A percentile compares a stretch with the other conserved stretches of the same genome.
phyloP scores from a whole-genome alignment of 1,139 yeast genomes.

The Sugiyamaella xylanicola region DNA sequence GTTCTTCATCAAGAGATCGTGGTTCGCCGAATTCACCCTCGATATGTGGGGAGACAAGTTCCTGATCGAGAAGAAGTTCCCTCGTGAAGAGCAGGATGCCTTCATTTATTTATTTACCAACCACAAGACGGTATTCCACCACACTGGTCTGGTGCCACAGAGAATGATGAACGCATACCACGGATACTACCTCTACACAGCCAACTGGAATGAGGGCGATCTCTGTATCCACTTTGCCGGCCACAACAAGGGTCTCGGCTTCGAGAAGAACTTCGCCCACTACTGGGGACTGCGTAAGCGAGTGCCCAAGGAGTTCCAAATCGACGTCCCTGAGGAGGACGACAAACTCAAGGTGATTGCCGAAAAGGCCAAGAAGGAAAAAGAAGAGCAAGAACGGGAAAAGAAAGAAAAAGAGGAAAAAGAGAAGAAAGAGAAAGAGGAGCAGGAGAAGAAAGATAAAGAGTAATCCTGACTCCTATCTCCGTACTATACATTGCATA shows the following conservation, averaged over 20 bases:
- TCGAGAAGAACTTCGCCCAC: slow-evolving; percentile 10
- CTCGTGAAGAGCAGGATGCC: slow-evolving; percentile 34
- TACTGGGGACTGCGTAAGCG: slow-evolving; percentile 16
- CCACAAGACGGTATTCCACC: slow-evolving; percentile 34
- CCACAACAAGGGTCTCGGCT: slow-evolving; percentile 16
- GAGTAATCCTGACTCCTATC: neutral
- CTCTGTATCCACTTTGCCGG: slow-evolving; percentile 39
- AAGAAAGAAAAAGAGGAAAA: slow-evolving; percentile 10
- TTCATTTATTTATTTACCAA: slow-evolving; percentile 31
- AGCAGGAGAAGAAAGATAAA: neutral
- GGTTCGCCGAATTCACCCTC: slow-evolving; percentile 27
- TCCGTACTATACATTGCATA: neutral
- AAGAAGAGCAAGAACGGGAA: slow-evolving; percentile 16
- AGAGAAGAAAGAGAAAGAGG: slow-evolving; percentile 1
- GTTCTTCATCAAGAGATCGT: slow-evolving; percentile 38
- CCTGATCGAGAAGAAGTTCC: slow-evolving; percentile 24
- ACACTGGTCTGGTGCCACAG: slow-evolving; percentile 43
- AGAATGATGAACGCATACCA: slow-evolving; percentile 40
- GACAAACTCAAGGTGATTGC: slow-evolving; percentile 11
- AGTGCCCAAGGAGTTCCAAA: slow-evolving; percentile 24
- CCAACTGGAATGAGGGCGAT: slow-evolving; percentile 35
- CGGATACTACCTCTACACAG: slow-evolving; percentile 26
- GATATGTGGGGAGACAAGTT: slow-evolving; percentile 31
- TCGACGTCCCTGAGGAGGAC: slow-evolving; percentile 13
- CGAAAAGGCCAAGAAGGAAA: slow-evolving; percentile 15